Percentiles rank a stretch among this genome's conserved stretches.
Conservation (phyloP, 1,284 basidiomycete genomes). For the Sanghuangporus weigelae region DNA sequence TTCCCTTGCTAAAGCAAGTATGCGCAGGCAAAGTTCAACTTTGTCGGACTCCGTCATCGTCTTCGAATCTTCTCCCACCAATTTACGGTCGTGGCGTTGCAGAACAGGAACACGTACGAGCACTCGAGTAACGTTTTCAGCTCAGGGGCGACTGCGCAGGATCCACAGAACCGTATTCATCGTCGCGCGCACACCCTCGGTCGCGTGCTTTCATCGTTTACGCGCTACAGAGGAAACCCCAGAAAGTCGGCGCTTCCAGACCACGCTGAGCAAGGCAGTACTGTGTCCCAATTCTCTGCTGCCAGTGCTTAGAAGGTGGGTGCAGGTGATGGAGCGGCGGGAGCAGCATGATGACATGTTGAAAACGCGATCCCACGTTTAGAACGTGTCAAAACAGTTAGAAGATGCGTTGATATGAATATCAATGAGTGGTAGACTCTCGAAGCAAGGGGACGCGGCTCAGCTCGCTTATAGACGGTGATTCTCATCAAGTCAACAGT, state of each 20-base stretch:
- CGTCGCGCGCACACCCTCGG: background rate
- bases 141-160: background rate
- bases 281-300: background rate
- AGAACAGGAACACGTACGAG: background rate
- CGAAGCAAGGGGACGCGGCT: background rate
- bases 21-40: background rate
- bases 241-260: background rate
- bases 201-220: background rate
- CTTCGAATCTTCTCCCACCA: background rate
- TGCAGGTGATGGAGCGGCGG: background rate
- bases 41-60: background rate
- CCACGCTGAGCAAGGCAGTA: background rate
- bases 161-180: background rate
- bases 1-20: conserved; percentile 1
- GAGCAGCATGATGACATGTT: background rate
- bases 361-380: background rate
- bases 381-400: background rate
- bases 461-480: background rate
- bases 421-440: background rate
- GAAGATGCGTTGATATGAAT: background rate
- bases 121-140: background rate
- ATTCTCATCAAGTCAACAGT: background rate
- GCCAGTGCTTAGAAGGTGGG: background rate
- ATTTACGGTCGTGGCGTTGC: background rate
- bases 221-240: background rate